phyloP scores from a whole-genome alignment of 2,329 filamentous ascomycete genomes.

The Diaporthe eres region DNA sequence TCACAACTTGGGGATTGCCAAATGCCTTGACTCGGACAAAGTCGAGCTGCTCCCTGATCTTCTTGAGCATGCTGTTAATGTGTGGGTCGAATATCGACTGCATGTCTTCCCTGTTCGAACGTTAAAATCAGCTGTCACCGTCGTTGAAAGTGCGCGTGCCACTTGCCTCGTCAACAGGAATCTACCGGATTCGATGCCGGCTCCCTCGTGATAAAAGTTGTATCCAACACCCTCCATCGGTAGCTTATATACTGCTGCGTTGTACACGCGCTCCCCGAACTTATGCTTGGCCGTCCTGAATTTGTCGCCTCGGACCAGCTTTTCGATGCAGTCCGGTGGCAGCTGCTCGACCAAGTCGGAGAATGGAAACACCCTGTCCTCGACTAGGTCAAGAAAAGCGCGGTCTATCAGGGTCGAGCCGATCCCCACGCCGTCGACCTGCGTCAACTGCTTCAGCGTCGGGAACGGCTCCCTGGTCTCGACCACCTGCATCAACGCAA shows the following conservation, averaged over 20 bases:
- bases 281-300: constrained; percentile 57
- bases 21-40: constrained; percentile 53
- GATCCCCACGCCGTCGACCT: constrained; percentile 61
- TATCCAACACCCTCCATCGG: constrained; percentile 59
- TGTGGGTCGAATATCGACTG: constrained; percentile 60
- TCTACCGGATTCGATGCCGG: constrained; percentile 57
- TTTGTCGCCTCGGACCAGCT: constrained; percentile 55
- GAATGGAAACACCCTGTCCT: constrained; percentile 52
- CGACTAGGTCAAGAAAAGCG: constrained; percentile 57
- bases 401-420: constrained; percentile 62
- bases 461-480: constrained; percentile 47
- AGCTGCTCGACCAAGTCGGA: constrained; percentile 53
- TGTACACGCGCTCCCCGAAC: constrained; percentile 61
- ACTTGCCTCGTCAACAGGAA: constrained; percentile 57
- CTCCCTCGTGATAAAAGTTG: constrained; percentile 54
- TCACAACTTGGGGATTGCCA: constrained; percentile 53
- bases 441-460: constrained; percentile 49
- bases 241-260: constrained; percentile 57
- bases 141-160: too few species aligned
- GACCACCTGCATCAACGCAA: constrained; percentile 59
- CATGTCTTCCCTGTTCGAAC: constrained; percentile 55
- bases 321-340: constrained; percentile 53
- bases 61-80: constrained; percentile 55
- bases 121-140: neutral
- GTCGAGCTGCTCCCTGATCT: constrained; percentile 57